phyloP scores from a whole-genome alignment of 2,329 filamentous ascomycete genomes.

The Ophiosphaerella korrae region DNA sequence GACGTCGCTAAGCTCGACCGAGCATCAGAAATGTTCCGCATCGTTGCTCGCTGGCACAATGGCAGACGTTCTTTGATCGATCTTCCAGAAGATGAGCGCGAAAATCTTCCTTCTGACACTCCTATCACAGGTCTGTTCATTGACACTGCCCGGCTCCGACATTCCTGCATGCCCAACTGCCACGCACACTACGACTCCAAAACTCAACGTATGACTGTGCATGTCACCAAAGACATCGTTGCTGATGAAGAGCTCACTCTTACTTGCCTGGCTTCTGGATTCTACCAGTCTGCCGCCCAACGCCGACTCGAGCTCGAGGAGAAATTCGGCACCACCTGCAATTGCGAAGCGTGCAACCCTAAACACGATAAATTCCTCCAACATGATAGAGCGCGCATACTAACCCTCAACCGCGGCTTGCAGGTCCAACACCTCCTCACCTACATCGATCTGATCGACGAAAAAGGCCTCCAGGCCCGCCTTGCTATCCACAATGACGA shows the following conservation, averaged over 20 bases:
- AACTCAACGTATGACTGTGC: constrained; percentile 14
- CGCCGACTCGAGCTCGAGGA: background rate
- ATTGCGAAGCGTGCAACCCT: constrained; percentile 14
- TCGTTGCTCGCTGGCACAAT: constrained; percentile 18
- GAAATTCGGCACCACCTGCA: constrained; percentile 10
- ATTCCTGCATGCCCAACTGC: constrained; percentile 26
- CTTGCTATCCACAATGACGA: background rate
- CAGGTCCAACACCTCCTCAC: constrained; percentile 2
- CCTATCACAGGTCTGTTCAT: constrained; percentile 33
- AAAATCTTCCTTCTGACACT: background rate
- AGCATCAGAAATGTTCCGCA: constrained; percentile 4
- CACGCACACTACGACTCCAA: constrained; percentile 9
- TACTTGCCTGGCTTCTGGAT: constrained; percentile 6
- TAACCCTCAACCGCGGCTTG: constrained; percentile 3
- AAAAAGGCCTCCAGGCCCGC: background rate
- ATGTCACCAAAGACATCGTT: constrained; percentile 7
- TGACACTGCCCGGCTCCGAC: constrained; percentile 39
- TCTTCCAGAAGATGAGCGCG: background rate
- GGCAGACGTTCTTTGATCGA: constrained; percentile 8
- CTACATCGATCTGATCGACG: background rate
- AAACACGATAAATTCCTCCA: background rate
- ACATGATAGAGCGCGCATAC: constrained; percentile 9
- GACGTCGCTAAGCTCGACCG: background rate
- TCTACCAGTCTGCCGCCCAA: constrained; percentile 8
- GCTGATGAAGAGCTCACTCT: constrained; percentile 13